Percentiles rank a stretch among this genome's conserved stretches.
These are phyloP conservation scores for Penicillium cosmopolitanum DNA, from an alignment of 495 filamentous ascomycete species.

Conservation along the genomic window DNA sequence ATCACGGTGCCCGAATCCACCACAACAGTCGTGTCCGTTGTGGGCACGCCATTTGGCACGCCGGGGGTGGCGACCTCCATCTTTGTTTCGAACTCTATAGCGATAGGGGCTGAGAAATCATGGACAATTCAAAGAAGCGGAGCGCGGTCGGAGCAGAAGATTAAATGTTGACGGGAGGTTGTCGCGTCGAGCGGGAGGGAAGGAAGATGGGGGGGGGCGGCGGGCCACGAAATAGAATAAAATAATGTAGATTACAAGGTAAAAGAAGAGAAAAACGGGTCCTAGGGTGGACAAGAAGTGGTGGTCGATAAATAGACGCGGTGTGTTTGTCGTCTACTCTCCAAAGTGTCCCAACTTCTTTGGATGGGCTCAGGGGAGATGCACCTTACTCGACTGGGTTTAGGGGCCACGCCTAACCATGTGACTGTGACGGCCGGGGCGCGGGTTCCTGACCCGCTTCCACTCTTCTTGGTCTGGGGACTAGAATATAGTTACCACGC, in stretches of 20 bases:
- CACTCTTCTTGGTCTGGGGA: too few relatives aligned
- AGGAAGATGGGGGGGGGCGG: slow-evolving; percentile 3
- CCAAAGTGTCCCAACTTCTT: slow-evolving; percentile 22
- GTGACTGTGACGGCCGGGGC: slow-evolving; percentile 13
- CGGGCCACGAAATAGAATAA: slow-evolving; percentile 7
- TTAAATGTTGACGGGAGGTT: slow-evolving; percentile 25
- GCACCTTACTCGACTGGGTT: slow-evolving; percentile 26
- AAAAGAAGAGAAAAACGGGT: slow-evolving; percentile 18
- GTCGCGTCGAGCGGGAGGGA: slow-evolving; percentile 22
- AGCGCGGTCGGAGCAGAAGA: slow-evolving; percentile 23
- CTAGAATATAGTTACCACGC: neutral
- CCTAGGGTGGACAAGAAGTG: neutral
- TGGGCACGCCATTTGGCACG: slow-evolving; percentile 49
- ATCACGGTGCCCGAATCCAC: slow-evolving; percentile 68
- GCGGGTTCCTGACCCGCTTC: slow-evolving; percentile 13
- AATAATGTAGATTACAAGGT: slow-evolving; percentile 25
- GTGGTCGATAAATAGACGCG: slow-evolving; percentile 27
- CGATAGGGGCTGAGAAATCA: slow-evolving; percentile 31
- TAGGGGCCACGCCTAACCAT: slow-evolving; percentile 32
- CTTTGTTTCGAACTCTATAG: slow-evolving; percentile 27
- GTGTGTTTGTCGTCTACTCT: slow-evolving; percentile 29
- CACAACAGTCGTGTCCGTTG: slow-evolving; percentile 42
- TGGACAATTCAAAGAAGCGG: slow-evolving; percentile 29
- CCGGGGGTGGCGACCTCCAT: slow-evolving; percentile 58
- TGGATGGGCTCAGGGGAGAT: slow-evolving; percentile 35